Conservation (phyloP, 768 basidiomycete genomes). For the Mycena alexandri region DNA sequence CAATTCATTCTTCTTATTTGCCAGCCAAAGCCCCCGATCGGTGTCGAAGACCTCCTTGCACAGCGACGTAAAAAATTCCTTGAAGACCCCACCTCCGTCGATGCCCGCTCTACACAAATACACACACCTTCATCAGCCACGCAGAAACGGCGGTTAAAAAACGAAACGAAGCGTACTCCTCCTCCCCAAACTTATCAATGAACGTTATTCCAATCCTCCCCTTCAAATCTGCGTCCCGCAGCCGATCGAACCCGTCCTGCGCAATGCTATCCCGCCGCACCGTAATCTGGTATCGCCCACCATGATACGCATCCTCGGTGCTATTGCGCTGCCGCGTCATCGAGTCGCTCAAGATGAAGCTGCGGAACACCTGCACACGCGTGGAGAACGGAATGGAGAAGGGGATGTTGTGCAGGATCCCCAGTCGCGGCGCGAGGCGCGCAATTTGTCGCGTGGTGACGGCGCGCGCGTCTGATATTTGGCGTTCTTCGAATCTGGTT, state of each 20-base stretch:
- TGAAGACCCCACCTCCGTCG: constrained; percentile 97
- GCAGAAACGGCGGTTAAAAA: background rate
- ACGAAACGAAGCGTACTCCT: constrained; percentile 70
- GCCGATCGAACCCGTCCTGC: constrained; percentile 91
- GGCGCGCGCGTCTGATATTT: constrained; percentile 50
- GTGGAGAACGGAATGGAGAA: constrained; percentile 94
- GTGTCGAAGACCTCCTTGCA: constrained; percentile 96
- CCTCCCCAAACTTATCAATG: constrained; percentile 88
- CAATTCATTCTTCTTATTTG: constrained; percentile 90
- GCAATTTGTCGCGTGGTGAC: constrained; percentile 79
- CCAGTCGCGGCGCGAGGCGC: constrained; percentile 85
- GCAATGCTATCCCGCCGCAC: constrained; percentile 85
- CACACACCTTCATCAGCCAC: constrained; percentile 25
- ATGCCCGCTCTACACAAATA: constrained; percentile 77
- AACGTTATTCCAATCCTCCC: constrained; percentile 91
- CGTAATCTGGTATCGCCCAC: constrained; percentile 55
- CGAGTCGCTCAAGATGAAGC: constrained; percentile 81
- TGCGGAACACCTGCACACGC: constrained; percentile 90
- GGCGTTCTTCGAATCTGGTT: constrained; percentile 74
- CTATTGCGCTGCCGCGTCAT: constrained; percentile 38
- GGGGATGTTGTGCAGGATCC: constrained; percentile 94
- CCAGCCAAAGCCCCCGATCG: constrained; percentile 93
- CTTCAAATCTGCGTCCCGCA: constrained; percentile 85
- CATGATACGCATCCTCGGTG: constrained; percentile 36
- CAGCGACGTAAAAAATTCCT: constrained; percentile 95